These are phyloP conservation scores for Spinellus fusiger DNA, from an alignment of 192 early-diverging fungal species.

Conservation along the genomic window DNA sequence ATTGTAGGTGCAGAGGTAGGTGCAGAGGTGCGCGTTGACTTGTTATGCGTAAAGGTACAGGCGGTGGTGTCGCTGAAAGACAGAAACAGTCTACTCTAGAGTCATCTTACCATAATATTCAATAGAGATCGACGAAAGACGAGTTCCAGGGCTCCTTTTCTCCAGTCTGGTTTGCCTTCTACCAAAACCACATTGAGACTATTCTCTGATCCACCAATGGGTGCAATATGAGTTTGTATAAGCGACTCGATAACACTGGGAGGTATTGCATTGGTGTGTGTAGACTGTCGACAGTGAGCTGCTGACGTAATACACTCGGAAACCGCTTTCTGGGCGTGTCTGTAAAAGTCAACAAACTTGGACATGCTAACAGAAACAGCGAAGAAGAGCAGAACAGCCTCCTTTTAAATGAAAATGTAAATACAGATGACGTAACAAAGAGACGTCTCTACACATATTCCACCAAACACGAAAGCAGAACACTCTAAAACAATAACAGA, in stretches of 20 bases:
- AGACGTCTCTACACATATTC: too few species aligned
- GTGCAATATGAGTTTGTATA: constrained; percentile 10
- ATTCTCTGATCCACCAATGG: constrained; percentile 17
- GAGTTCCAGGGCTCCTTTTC: constrained; percentile 22
- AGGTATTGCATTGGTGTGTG: constrained; percentile 4
- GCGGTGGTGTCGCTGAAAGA: background rate
- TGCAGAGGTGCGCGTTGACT: too few species aligned
- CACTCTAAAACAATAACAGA: background rate
- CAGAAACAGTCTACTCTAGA: background rate
- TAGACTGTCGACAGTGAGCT: background rate
- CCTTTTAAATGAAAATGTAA: background rate
- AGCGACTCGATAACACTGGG: background rate
- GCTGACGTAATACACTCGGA: background rate
- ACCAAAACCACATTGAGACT: constrained; percentile 2
- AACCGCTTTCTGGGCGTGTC: background rate
- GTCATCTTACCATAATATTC: constrained; percentile 11
- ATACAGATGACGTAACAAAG: background rate
- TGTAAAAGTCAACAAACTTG: background rate
- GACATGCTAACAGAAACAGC: background rate
- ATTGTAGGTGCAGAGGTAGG: too few species aligned
- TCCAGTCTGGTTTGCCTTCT: constrained; percentile 27
- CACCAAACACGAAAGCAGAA: background rate
- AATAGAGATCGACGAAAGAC: constrained; percentile 18
- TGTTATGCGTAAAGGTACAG: background rate
- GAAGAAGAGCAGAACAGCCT: background rate